A percentile compares a stretch with the other conserved stretches of the same genome.
Conservation (phyloP, 331 rosid genomes). For the Stylosanthes scabra region DNA sequence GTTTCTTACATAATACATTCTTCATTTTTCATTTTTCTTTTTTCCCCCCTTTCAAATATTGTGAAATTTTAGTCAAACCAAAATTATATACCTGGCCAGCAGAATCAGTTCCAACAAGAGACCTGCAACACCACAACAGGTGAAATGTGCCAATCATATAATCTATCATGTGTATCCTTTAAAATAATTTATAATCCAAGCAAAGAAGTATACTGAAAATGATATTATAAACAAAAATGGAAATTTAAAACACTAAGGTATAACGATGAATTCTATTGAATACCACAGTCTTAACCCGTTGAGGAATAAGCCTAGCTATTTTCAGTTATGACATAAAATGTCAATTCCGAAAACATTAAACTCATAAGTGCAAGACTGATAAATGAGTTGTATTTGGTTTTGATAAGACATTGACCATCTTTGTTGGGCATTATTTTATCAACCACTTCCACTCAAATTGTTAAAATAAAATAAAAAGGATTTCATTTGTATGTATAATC, state of each 20-base stretch:
- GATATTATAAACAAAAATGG: not conserved
- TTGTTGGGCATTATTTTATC: not conserved
- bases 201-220: slow-evolving; percentile 12
- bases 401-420: not conserved
- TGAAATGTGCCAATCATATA: slow-evolving; percentile 34
- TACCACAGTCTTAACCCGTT: slow-evolving; percentile 4
- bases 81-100: slow-evolving; percentile 73
- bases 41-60: slow-evolving; percentile 13
- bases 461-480: too few species aligned
- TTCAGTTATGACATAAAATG: not conserved
- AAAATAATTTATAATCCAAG: not conserved
- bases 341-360: slow-evolving; percentile 3
- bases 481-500: too few species aligned
- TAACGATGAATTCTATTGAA: slow-evolving; percentile 1
- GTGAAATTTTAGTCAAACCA: slow-evolving; percentile 18
- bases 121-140: slow-evolving; percentile 57
- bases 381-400: slow-evolving; percentile 13
- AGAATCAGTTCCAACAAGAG: slow-evolving; percentile 71
- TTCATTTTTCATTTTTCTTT: slow-evolving; percentile 19
- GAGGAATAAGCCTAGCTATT: slow-evolving; percentile 11
- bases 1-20: too few species aligned
- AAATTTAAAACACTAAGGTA: slow-evolving; percentile 4
- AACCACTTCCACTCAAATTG: not conserved
- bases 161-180: slow-evolving; percentile 11
- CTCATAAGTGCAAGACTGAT: not conserved